These are phyloP conservation scores for Penstemon barbatus DNA, from an alignment of 257 asterid genomes.

Conservation along the genomic window DNA sequence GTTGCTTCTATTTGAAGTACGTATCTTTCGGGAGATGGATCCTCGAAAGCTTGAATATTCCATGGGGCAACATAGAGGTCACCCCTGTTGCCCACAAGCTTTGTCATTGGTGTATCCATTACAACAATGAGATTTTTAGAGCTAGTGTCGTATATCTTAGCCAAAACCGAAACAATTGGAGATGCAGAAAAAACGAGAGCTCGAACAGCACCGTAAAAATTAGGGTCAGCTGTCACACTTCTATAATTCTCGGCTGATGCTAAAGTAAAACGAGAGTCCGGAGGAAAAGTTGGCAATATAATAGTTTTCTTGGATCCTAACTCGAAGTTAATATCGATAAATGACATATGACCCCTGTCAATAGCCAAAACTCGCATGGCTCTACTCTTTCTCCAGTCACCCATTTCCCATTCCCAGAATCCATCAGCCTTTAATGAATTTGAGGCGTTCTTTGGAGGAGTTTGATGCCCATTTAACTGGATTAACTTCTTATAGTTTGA, in stretches of 20 bases:
- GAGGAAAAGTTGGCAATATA: slow-evolving; percentile 79
- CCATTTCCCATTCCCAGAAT: slow-evolving; percentile 99
- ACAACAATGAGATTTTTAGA: slow-evolving; percentile 54
- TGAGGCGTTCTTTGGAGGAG: slow-evolving; percentile 29
- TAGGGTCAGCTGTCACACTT: slow-evolving; percentile 40
- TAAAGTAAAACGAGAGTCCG: slow-evolving; percentile 70
- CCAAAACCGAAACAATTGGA: slow-evolving; percentile 65
- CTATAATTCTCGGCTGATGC: slow-evolving; percentile 39
- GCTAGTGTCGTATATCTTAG: slow-evolving; percentile 74
- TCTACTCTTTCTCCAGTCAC: slow-evolving; percentile 87
- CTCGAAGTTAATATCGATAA: slow-evolving; percentile 61
- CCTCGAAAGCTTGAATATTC: slow-evolving; percentile 77
- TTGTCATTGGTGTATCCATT: slow-evolving; percentile 64
- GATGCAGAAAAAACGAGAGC: slow-evolving; percentile 79
- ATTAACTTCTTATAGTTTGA: slow-evolving; percentile 46
- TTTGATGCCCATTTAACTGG: slow-evolving; percentile 62
- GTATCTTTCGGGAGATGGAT: slow-evolving; percentile 75
- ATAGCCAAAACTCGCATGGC: slow-evolving; percentile 85
- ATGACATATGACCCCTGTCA: slow-evolving; percentile 76
- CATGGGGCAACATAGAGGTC: slow-evolving; percentile 74
- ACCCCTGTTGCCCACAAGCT: slow-evolving; percentile 51
- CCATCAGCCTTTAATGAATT: slow-evolving; percentile 46
- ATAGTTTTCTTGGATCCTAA: slow-evolving; percentile 62
- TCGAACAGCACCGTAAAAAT: slow-evolving; percentile 47
- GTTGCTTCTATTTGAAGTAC: slow-evolving; percentile 72